phyloP scores from a whole-genome alignment of 1,284 basidiomycete species.

The Pseudozyma pruni region DNA sequence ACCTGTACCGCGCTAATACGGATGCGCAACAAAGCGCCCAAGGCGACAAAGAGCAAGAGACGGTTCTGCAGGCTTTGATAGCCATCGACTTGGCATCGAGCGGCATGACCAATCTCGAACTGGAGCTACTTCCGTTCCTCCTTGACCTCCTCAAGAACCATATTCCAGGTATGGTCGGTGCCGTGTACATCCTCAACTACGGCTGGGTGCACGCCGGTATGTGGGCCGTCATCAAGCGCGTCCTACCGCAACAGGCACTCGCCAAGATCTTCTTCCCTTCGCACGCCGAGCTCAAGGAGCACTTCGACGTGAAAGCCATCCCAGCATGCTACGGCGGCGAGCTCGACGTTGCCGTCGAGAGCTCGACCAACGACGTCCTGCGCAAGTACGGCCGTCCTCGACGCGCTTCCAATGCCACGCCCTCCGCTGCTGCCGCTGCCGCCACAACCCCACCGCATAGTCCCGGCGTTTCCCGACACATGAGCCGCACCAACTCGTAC shows the following conservation, averaged over 20 bases:
- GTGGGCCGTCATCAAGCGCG: constrained; percentile 79
- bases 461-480: constrained; percentile 5
- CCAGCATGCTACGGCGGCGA: constrained; percentile 66
- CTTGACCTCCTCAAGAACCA: constrained; percentile 66
- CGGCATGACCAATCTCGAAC: constrained; percentile 64
- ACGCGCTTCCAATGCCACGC: constrained; percentile 9
- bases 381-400: constrained; percentile 46
- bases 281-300: constrained; percentile 73
- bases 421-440: not conserved
- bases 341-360: constrained; percentile 49
- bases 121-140: constrained; percentile 65
- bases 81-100: constrained; percentile 53
- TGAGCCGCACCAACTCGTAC: constrained; percentile 50
- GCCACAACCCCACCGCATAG: constrained; percentile 16
- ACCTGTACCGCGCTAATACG: constrained; percentile 28
- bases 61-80: constrained; percentile 57
- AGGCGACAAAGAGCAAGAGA: constrained; percentile 7
- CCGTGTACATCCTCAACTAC: constrained; percentile 82
- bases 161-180: constrained; percentile 62
- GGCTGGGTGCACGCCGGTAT: constrained; percentile 82
- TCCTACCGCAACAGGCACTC: constrained; percentile 77
- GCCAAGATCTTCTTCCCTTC: constrained; percentile 80
- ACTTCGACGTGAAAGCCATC: constrained; percentile 73
- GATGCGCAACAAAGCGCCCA: constrained; percentile 3
- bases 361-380: constrained; percentile 58